Percentiles rank a stretch among this genome's conserved stretches.
Evolutionary conservation across 148 eudicot genomes (phyloP).

Genomic region (Chenopodium formosanum): DNA sequence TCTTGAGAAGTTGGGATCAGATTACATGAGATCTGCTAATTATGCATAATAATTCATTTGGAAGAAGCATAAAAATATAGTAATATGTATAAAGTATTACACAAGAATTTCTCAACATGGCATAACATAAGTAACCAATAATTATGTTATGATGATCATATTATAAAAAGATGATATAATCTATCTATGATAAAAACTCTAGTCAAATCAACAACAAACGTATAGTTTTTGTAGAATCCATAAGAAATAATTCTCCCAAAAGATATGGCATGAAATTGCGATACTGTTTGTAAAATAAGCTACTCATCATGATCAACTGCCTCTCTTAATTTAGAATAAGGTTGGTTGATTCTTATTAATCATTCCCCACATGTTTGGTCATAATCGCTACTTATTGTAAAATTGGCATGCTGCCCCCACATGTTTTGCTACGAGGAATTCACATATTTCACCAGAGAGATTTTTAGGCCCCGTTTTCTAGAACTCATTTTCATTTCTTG

Average conservation of each 20-base stretch:
- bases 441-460: background rate
- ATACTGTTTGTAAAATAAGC: slow-evolving; percentile 25
- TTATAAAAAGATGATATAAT: background rate
- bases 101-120: slow-evolving; percentile 11
- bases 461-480: background rate
- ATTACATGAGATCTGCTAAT: background rate
- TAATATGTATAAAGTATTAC: background rate
- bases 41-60: background rate
- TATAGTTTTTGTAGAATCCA: background rate
- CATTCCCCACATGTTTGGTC: slow-evolving; percentile 33
- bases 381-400: slow-evolving; percentile 8
- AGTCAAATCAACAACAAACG: slow-evolving; percentile 4
- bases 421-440: slow-evolving; percentile 24
- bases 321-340: slow-evolving; percentile 6
- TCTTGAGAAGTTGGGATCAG: slow-evolving; percentile 1
- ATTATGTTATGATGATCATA: background rate
- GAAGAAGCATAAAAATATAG: background rate
- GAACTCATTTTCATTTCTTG: too few species aligned
- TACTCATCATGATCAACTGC: slow-evolving; percentile 21
- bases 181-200: background rate
- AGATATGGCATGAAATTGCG: slow-evolving; percentile 21
- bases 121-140: background rate
- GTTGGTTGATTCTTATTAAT: slow-evolving; percentile 19
- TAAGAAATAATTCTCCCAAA: slow-evolving; percentile 2
- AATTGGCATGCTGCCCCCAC: slow-evolving; percentile 23